Evolutionary conservation across 1,284 basidiomycete genomes (phyloP), one percentile per base, ranked within the genome.

Genomic region (Apiotrichum akiyoshidainum): DNA sequence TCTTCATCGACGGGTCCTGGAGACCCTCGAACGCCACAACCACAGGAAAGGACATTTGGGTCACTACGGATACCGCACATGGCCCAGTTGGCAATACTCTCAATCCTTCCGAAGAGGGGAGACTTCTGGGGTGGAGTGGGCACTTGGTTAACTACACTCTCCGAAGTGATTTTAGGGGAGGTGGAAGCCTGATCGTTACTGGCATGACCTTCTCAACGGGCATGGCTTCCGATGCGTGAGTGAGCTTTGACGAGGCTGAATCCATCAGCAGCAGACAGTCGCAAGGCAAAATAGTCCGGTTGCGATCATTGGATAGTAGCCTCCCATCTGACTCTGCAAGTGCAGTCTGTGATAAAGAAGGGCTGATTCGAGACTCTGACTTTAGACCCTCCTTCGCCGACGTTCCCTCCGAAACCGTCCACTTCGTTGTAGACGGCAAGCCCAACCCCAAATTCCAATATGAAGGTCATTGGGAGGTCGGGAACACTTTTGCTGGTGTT

Each of bases 1-100:
- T 5, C 7, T n/a, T 10, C 31, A 5, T 52, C 2, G 12, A 16
- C 16, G 50, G 50, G 13, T 5, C 10, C 12, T 52, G 39, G 39
- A 9, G 5, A 1, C 40, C 50, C 17, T 52, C 40, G 49, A 51
- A 51, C 39, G 19, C 19, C 5, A 51, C 49, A 13, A n/a, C 5
- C 9, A 17, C 21, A 13, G 9, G 22, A 19, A 12, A 39, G 14
- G 35, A 49, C 19, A 39, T 49, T 6, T n/a, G 21, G 57, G 74
- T 77, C 31, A 73, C 74, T 37, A 75, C 75, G 49, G 75, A 47
- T 17, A 12, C 8, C 6, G n/a, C 14, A 31, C 17, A n/a, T 33
- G 10, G 10, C 13, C n/a, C 6, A 33, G 11, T 47, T 4, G 5
- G 4, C 4, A 13, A 47, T 33, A 8, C 46, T 3, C 4, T 10